Percentiles rank a stretch among this genome's conserved stretches.
phyloP scores from a whole-genome alignment of 257 asterid genomes.

The Coffea canephora region DNA sequence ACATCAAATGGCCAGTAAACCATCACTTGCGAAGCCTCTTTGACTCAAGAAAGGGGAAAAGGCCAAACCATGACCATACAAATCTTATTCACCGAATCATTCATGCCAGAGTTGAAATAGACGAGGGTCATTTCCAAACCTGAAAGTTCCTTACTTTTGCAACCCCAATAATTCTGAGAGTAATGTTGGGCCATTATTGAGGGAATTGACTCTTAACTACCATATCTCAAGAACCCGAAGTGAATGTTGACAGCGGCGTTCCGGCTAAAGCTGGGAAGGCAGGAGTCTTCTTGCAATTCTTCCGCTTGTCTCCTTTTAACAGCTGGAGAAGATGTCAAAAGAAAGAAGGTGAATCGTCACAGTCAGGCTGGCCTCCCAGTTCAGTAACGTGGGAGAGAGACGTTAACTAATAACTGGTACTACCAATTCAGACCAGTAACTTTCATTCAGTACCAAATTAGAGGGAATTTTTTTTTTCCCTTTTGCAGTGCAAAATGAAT shows the following conservation, averaged over 20 bases:
- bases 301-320: background rate
- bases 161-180: background rate
- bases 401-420: background rate
- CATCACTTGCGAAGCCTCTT: too few species aligned
- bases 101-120: background rate
- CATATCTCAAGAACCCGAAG: background rate
- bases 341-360: conserved; percentile 5
- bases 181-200: background rate
- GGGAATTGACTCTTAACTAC: conserved; percentile 5
- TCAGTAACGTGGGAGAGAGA: background rate
- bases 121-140: too few species aligned
- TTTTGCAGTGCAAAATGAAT: background rate
- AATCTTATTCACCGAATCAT: too few species aligned
- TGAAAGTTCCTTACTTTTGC: too few species aligned
- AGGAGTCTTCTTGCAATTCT: background rate
- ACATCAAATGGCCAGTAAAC: background rate
- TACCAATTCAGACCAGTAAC: background rate
- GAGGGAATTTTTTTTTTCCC: too few species aligned
- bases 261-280: background rate
- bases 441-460: background rate
- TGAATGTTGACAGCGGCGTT: background rate
- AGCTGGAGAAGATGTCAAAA: conserved; percentile 1
- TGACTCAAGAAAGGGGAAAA: too few species aligned
- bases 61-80: too few species aligned
- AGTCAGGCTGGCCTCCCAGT: background rate